A percentile compares a stretch with the other conserved stretches of the same genome.
Evolutionary conservation across 208 protist genomes (phyloP).

Genomic region (Tritrichomonas foetus): DNA sequence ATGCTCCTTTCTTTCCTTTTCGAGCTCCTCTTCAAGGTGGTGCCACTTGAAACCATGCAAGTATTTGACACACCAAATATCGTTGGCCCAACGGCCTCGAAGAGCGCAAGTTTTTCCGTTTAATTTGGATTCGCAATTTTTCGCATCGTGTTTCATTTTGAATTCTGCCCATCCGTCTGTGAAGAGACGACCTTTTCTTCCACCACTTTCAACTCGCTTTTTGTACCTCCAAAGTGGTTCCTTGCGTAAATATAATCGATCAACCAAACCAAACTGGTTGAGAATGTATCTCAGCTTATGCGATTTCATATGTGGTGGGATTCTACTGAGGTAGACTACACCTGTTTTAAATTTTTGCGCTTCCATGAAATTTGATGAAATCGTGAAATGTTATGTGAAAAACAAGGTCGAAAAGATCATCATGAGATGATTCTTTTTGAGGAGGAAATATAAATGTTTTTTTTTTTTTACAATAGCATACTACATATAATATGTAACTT

Average conservation of each 20-base stretch:
- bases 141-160: background rate
- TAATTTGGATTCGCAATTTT: background rate
- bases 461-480: no score
- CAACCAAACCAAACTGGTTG: background rate
- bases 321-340: background rate
- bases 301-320: constrained; percentile 21
- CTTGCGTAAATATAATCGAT: constrained; percentile 6
- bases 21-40: background rate
- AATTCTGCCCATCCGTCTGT: constrained; percentile 1
- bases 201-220: background rate
- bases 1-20: constrained; percentile 25
- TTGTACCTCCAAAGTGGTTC: constrained; percentile 35
- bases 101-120: background rate
- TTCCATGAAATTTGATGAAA: no score
- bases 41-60: constrained; percentile 20
- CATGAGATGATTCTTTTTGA: background rate
- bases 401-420: background rate
- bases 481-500: no score
- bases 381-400: no score
- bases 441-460: no score
- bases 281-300: background rate
- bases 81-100: background rate
- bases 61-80: constrained; percentile 25
- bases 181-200: background rate
- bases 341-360: background rate